Evolutionary conservation across 768 basidiomycete genomes (phyloP).

Genomic region (Lyophyllum semitale): DNA sequence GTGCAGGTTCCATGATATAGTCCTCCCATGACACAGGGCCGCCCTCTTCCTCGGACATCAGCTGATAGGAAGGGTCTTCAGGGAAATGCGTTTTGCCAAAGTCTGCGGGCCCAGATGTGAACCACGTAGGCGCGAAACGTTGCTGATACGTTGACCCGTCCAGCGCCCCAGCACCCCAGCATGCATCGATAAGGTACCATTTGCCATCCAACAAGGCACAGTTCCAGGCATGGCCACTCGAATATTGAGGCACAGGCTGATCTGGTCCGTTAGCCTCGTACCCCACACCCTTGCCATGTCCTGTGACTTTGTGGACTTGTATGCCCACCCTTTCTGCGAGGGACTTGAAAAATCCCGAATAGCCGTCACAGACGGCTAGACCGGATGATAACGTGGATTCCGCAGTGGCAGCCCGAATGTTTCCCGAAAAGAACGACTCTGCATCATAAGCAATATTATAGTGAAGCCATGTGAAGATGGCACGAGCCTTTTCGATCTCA

Average conservation of each 20-base stretch:
- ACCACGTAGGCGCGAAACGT: conserved; percentile 42
- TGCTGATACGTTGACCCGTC: conserved; percentile 33
- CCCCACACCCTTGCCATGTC: conserved; percentile 50
- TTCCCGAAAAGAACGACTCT: conserved; percentile 44
- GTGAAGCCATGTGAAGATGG: conserved; percentile 50
- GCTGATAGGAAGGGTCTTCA: conserved; percentile 43
- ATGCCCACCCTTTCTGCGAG: conserved; percentile 41
- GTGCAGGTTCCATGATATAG: conserved; percentile 43
- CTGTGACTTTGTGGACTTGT: conserved; percentile 40
- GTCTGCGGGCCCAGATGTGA: conserved; percentile 40
- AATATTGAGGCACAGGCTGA: conserved; percentile 35
- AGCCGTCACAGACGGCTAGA: conserved; percentile 51
- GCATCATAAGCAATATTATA: conserved; percentile 48
- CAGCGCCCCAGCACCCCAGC: conserved; percentile 51
- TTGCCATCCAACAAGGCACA: conserved; percentile 43
- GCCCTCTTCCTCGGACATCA: conserved; percentile 38
- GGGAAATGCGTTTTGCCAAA: conserved; percentile 49
- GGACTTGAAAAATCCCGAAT: conserved; percentile 43
- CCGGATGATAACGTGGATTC: conserved; percentile 42
- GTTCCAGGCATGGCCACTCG: conserved; percentile 51
- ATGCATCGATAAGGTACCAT: conserved; percentile 49
- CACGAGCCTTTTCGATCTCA: conserved; percentile 47
- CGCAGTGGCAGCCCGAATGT: conserved; percentile 35
- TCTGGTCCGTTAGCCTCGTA: conserved; percentile 32
- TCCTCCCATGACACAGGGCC: conserved; percentile 44